phyloP scores from a whole-genome alignment of 1,139 yeast species.

The Magnusiomyces tetraspermus region DNA sequence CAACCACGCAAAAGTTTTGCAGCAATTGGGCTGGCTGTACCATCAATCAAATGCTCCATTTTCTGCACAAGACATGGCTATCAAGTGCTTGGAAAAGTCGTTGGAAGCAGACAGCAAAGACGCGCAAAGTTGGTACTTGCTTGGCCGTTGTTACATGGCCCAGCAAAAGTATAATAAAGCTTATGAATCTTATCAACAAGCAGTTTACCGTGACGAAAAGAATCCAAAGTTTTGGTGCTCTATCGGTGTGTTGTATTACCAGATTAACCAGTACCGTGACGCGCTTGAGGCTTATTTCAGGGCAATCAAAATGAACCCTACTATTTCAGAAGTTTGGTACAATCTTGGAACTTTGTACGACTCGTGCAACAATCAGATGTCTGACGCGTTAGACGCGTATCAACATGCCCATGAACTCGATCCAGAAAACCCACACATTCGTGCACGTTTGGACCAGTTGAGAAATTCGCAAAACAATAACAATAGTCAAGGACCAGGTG shows the following conservation, averaged over 20 bases:
- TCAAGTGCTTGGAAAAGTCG: slow-evolving; percentile 73
- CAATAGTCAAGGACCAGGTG: slow-evolving; percentile 38
- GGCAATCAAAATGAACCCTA: slow-evolving; percentile 90
- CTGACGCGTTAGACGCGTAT: slow-evolving; percentile 94
- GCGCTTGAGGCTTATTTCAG: slow-evolving; percentile 96
- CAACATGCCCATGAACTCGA: slow-evolving; percentile 92
- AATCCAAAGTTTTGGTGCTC: slow-evolving; percentile 99
- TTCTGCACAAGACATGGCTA: slow-evolving; percentile 76
- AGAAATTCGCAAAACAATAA: slow-evolving; percentile 50
- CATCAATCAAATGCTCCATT: slow-evolving; percentile 68
- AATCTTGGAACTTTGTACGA: slow-evolving; percentile 94
- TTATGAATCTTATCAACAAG: slow-evolving; percentile 96
- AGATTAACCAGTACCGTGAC: slow-evolving; percentile 89
- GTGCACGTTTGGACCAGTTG: slow-evolving; percentile 81
- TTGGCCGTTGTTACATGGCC: slow-evolving; percentile 95
- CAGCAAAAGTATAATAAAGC: slow-evolving; percentile 92
- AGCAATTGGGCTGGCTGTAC: slow-evolving; percentile 90
- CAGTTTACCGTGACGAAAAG: slow-evolving; percentile 90
- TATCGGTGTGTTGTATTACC: slow-evolving; percentile 92
- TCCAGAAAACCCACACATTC: slow-evolving; percentile 89
- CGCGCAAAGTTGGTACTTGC: slow-evolving; percentile 94
- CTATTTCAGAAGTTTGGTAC: slow-evolving; percentile 96
- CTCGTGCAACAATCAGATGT: slow-evolving; percentile 90
- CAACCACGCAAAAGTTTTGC: slow-evolving; percentile 89
- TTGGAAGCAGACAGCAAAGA: slow-evolving; percentile 83